A percentile compares a stretch with the other conserved stretches of the same genome.
Evolutionary conservation across 164 flowering plant species (phyloP).

Genomic region (Tinospora cordifolia): DNA sequence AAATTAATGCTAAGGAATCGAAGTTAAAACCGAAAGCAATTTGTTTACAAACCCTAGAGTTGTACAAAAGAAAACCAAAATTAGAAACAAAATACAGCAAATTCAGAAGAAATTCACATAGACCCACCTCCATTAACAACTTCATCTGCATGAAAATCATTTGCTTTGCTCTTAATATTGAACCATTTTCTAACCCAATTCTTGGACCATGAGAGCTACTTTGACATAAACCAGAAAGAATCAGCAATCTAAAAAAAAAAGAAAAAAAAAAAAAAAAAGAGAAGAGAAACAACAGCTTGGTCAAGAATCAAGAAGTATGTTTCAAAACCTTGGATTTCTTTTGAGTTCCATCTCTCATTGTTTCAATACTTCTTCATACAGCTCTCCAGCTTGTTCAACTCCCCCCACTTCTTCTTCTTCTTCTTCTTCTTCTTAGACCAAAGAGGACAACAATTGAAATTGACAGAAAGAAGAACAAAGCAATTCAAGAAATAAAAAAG

Average conservation of each 20-base stretch:
- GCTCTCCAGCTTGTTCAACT: slow-evolving; percentile 18
- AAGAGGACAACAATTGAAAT: slow-evolving; percentile 1
- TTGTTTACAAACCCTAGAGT: neutral
- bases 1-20: slow-evolving; percentile 1
- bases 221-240: neutral
- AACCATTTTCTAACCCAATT: slow-evolving; percentile 78
- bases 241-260: slow-evolving; percentile 6
- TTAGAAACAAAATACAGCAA: neutral
- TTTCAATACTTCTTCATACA: slow-evolving; percentile 65
- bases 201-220: slow-evolving; percentile 82
- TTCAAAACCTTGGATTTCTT: slow-evolving; percentile 67
- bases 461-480: neutral
- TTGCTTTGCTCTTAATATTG: slow-evolving; percentile 76
- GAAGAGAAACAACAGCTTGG: neutral
- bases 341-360: slow-evolving; percentile 84
- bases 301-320: neutral
- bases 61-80: neutral
- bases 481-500: neutral
- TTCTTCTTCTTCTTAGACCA: neutral
- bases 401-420: slow-evolving; percentile 3
- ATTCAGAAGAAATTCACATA: neutral
- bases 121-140: slow-evolving; percentile 41
- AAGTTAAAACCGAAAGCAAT: neutral
- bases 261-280: slow-evolving; percentile 8
- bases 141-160: slow-evolving; percentile 70